A percentile compares a stretch with the other conserved stretches of the same genome.
Evolutionary conservation across 768 basidiomycete genomes (phyloP).

Genomic region (Fistulinella prunicolor): DNA sequence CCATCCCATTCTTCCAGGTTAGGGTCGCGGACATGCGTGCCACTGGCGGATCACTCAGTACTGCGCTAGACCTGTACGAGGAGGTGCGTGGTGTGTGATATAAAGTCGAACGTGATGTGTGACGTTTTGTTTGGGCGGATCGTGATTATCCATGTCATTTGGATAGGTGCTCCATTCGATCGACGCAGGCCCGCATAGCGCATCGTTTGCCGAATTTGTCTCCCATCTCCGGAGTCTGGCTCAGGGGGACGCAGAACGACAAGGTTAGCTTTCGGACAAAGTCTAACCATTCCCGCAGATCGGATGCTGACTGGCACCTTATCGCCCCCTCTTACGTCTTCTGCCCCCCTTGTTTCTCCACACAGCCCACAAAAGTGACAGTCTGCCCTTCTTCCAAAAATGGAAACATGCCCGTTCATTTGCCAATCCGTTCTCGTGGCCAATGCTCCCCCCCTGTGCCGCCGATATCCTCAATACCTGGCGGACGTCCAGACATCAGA

Average conservation of each 20-base stretch:
- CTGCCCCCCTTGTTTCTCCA: not conserved
- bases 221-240: slow-evolving; percentile 23
- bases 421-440: slow-evolving; percentile 33
- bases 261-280: slow-evolving; percentile 20
- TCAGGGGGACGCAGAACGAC: slow-evolving; percentile 23
- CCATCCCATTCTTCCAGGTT: slow-evolving; percentile 31
- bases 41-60: slow-evolving; percentile 28
- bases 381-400: slow-evolving; percentile 29
- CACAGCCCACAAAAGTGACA: slow-evolving; percentile 19
- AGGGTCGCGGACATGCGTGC: slow-evolving; percentile 33
- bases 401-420: slow-evolving; percentile 34
- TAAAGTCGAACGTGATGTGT: not conserved
- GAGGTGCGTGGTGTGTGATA: slow-evolving; percentile 19
- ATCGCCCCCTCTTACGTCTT: not conserved
- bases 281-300: not conserved
- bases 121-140: not conserved
- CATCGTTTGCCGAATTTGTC: slow-evolving; percentile 26
- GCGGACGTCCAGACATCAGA: slow-evolving; percentile 22
- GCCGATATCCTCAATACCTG: slow-evolving; percentile 29
- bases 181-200: slow-evolving; percentile 9
- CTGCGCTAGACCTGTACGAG: slow-evolving; percentile 29
- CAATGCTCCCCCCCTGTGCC: slow-evolving; percentile 26
- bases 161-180: slow-evolving; percentile 24
- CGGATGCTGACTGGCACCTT: not conserved
- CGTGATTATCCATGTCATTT: not conserved